Percentiles rank a stretch among this genome's conserved stretches.
Evolutionary conservation across 805 yeast genomes (phyloP).

Genomic region (Saccharomyces paradoxus): DNA sequence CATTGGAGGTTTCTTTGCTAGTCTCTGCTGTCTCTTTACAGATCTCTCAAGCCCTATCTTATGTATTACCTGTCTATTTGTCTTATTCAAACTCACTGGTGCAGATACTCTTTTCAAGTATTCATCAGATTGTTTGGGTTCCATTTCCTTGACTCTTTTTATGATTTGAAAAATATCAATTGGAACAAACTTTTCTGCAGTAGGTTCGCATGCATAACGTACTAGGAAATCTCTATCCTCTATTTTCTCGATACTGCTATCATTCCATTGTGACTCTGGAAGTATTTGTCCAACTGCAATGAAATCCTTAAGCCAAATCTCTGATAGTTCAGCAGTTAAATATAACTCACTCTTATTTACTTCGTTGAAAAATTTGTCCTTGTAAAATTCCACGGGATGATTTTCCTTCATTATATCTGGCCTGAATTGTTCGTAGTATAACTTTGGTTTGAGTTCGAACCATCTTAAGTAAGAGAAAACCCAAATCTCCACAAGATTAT

Average conservation of each 20-base stretch:
- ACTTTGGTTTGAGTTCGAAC: slow-evolving; percentile 32
- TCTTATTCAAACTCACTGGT: slow-evolving; percentile 4
- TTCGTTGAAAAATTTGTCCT: slow-evolving; percentile 16
- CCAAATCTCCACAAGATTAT: slow-evolving; percentile 39
- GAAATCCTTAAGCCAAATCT: slow-evolving; percentile 38
- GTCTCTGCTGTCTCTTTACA: neutral
- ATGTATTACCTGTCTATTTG: slow-evolving; percentile 2
- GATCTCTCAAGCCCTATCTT: neutral
- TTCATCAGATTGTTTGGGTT: slow-evolving; percentile 23
- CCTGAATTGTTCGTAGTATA: slow-evolving; percentile 23
- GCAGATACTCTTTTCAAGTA: slow-evolving; percentile 21
- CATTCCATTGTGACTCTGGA: slow-evolving; percentile 30
- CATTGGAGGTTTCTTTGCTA: neutral
- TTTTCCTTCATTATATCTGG: slow-evolving; percentile 16
- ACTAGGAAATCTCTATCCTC: slow-evolving; percentile 26
- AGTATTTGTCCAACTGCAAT: slow-evolving; percentile 39
- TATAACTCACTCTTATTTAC: slow-evolving; percentile 41
- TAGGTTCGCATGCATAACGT: slow-evolving; percentile 31
- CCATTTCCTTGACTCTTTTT: slow-evolving; percentile 12
- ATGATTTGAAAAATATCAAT: slow-evolving; percentile 18
- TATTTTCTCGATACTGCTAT: slow-evolving; percentile 33
- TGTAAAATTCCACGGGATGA: slow-evolving; percentile 9
- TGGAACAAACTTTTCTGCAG: slow-evolving; percentile 18
- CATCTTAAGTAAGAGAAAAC: slow-evolving; percentile 42
- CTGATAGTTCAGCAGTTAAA: slow-evolving; percentile 43